Evolutionary conservation across 805 yeast species (phyloP), one percentile per base, ranked within the genome.

Genomic region (Barnettozyma vustinii): DNA sequence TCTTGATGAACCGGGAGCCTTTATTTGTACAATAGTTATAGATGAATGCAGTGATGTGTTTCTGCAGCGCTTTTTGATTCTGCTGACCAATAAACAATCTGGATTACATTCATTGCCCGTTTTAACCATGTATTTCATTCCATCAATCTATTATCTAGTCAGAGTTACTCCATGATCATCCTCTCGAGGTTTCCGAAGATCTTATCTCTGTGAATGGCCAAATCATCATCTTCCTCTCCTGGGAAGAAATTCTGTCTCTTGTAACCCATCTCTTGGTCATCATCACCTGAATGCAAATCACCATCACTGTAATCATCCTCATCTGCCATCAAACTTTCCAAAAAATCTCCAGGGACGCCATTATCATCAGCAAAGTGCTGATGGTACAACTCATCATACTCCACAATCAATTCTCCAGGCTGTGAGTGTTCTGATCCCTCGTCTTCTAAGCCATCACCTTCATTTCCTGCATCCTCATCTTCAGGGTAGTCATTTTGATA

Each of bases 401-500:
- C 44, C 7, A 35, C 30, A n/a, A 35, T n/a, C 23, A 40, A 20
- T 9, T 45, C 44, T 2, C 45, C 51, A 15, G 37, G 39, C 16
- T 47, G 46, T 16, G 32, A 44, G 15, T 16, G 40, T 6, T 40
- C 44, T 13, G 25, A 20, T 8, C 33, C 43, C 15, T 30, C 45
- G 18, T 30, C 32, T 9, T 50, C 58, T 3, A 56, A 47, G 23
- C 47, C 56, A n/a, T 57, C 55, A 23, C 49, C 55, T 4, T 53
- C 49, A 18, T 55, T 51, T n/a, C 57, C 61, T 2, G 81, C 89
- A 58, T 87, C 92, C 54, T 89, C 97, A 60, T 91, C 97, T 42
- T 89, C 96, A 0, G 98, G 98, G 60, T 92, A 92, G 60, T 92
- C 98, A 65, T 94, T 92, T 58, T 81, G 80, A 63, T 92, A 92